Evolutionary conservation across 441 rosid genomes (phyloP), one percentile per base, ranked within the genome.

Genomic region (Hura crepitans): DNA sequence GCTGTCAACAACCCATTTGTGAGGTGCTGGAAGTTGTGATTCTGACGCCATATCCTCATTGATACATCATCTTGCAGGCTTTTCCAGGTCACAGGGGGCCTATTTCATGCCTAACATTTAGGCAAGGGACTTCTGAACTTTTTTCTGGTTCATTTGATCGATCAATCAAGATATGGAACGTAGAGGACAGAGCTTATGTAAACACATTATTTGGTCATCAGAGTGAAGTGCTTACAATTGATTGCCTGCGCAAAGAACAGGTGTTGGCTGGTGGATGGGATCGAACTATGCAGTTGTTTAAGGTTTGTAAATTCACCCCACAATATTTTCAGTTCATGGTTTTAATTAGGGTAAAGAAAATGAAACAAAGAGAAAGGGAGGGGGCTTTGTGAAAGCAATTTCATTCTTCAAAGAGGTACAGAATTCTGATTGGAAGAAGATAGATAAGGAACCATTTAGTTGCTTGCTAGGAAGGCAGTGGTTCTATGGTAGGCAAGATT

Each of bases 61-160:
- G 50, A 33, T 75, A 51, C 64, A 14, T 84, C 76, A 68, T 73
- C 77, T 63, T 77, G 57, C 90, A 93, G 98, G 93, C 96, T 45
- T 96, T 96, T 78, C 82, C 97, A 60, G 98, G 99, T 79, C 99
- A 96, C 73, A 80, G 83, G 80, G 88, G 85, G 45, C 84, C 97
- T 2, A 92, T 96, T 2, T 92, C 99, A 45, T 86, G 96, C 78
- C 81, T 95, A 73, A 81, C 84, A 67, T 96, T 93, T 86, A 86
- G 96, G 85, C 85, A 87, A 60, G 98, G 97, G 49, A 84, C 92
- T 55, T 49, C 91, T 0, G 99, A 96, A 65, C 87, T 96, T 77
- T 93, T 89, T 80, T 96, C 99, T 82, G 99, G 98, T 82, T 96
- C 99, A 57, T 96, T 82, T 83, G 98, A 96, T 83, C 82, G 98